Evolutionary conservation across 768 basidiomycete genomes (phyloP), one percentile per base, ranked within the genome.

Genomic region (Rhodotorula taiwanensis): DNA sequence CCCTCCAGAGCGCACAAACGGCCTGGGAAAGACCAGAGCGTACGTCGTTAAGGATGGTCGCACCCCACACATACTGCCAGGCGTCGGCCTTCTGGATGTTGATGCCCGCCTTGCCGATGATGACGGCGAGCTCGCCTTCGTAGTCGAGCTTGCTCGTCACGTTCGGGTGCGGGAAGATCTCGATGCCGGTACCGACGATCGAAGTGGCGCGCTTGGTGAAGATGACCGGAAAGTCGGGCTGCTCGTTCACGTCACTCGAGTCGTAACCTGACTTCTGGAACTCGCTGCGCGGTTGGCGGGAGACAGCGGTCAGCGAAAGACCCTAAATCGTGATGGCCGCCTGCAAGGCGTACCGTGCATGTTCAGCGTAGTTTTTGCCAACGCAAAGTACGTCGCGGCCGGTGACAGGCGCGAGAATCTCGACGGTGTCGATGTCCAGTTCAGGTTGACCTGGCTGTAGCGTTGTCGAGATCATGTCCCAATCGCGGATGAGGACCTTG

Each of bases 121-220:
- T 74, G 48, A 75, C 64, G 2, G 69, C 74, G 30, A 75, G 58
- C 60, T 75, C 74, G 16, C 74, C 74, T 42, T 75, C 74, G 64
- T 75, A 75, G 55, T 75, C 74, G n/a, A 74, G 54, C 23, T 64
- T 66, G 28, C 63, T 31, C 18, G 73, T 73, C 18, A 72, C 66
- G 34, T 50, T 54, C 23, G 71, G 70, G 63, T 74, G 73, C 33
- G 70, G 67, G 53, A 71, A 71, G 44, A 75, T 73, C 11, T 45
- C 55, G 36, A 60, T 48, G 18, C 62, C 65, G 39, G 60, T 47
- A 9, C 62, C 68, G 39, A 75, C 55, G 52, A 75, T 75, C 6
- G 74, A 75, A 6, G 73, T 64, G 10, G 69, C 70, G 42, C 74
- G 73, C 58, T 75, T 75, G 33, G 74, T 75, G 67, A 75, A 75